Percentiles rank a stretch among this genome's conserved stretches.
Conservation (phyloP, 2,329 filamentous ascomycete genomes). For the Fusarium liriodendri region DNA sequence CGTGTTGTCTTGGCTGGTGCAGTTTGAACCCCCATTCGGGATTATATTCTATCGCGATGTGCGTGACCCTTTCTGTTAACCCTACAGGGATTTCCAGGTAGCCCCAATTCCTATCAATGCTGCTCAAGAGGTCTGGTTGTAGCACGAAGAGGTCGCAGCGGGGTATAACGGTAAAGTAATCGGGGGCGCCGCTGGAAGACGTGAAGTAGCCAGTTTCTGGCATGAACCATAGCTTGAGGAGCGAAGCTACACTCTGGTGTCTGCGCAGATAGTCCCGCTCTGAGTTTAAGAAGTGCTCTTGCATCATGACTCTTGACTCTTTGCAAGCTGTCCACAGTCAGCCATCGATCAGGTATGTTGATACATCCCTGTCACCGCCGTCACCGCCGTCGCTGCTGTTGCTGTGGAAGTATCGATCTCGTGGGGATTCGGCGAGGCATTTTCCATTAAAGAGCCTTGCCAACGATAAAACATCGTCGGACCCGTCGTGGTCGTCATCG, state of each 20-base stretch:
- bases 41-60: conserved; percentile 14
- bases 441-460: too few relatives aligned
- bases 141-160: conserved; percentile 18
- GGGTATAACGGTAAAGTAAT: neutral
- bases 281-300: neutral
- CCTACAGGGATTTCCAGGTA: too few relatives aligned
- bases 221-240: neutral
- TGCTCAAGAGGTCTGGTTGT: neutral
- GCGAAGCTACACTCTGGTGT: neutral
- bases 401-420: neutral
- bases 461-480: too few relatives aligned
- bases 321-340: conserved; percentile 20
- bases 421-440: neutral
- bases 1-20: neutral
- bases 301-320: conserved; percentile 12
- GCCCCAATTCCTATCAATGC: neutral
- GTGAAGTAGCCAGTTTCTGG: conserved; percentile 6
- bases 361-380: neutral
- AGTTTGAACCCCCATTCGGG: neutral
- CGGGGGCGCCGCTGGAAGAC: neutral
- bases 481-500: neutral
- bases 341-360: conserved; percentile 13
- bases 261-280: neutral
- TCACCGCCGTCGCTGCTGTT: neutral
- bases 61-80: neutral